A percentile compares a stretch with the other conserved stretches of the same genome.
These are phyloP conservation scores for Pascua sp. DNA, from an alignment of 1,284 basidiomycete genomes.

Conservation along the genomic window DNA sequence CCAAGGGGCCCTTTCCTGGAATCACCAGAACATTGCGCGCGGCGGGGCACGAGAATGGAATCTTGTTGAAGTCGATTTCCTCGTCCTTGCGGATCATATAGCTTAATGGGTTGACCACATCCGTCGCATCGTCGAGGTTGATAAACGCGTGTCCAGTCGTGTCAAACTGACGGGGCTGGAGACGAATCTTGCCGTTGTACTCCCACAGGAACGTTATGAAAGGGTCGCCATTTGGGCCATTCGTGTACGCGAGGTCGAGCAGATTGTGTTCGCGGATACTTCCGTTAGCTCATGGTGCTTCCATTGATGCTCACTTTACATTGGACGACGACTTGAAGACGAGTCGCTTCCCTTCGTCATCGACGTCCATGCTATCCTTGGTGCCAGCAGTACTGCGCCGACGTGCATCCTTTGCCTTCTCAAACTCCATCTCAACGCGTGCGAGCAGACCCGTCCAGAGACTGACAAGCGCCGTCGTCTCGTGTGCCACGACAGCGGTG, in stretches of 20 bases:
- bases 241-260: conserved; percentile 65
- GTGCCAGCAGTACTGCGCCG: conserved; percentile 19
- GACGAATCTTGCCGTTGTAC: conserved; percentile 52
- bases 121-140: conserved; percentile 46
- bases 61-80: conserved; percentile 32
- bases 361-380: conserved; percentile 9
- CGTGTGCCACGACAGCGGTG: conserved; percentile 34
- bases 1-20: conserved; percentile 4
- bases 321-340: conserved; percentile 42
- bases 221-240: conserved; percentile 48
- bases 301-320: conserved; percentile 41
- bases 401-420: conserved; percentile 36
- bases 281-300: neutral
- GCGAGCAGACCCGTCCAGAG: conserved; percentile 48
- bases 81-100: conserved; percentile 8
- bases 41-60: conserved; percentile 47
- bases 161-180: conserved; percentile 62
- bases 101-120: conserved; percentile 57
- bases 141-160: conserved; percentile 55
- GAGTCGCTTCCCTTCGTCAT: conserved; percentile 21
- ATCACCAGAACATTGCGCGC: conserved; percentile 36
- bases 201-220: conserved; percentile 61
- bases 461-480: conserved; percentile 33
- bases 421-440: conserved; percentile 40
- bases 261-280: conserved; percentile 74